These are phyloP conservation scores for Linnemannia elongata DNA, from an alignment of 192 early-diverging fungal species.

Conservation along the genomic window DNA sequence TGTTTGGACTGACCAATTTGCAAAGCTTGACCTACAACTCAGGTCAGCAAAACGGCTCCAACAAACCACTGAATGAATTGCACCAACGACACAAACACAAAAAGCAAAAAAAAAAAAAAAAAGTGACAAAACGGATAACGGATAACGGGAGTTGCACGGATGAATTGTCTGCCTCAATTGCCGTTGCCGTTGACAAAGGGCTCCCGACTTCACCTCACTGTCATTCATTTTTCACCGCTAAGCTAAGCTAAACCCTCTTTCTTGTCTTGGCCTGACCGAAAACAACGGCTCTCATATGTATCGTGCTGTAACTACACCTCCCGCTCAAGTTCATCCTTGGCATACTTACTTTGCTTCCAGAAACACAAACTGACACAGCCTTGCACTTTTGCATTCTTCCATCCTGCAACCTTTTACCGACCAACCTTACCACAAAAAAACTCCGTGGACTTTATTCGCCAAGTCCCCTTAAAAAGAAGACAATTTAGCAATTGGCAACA, in stretches of 20 bases:
- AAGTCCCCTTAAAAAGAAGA: not conserved
- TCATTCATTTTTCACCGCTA: not conserved
- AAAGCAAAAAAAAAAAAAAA: no score
- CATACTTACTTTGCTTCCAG: not conserved
- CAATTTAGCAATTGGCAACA: not conserved
- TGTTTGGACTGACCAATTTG: not conserved
- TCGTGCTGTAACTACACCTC: no score
- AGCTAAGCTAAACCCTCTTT: not conserved
- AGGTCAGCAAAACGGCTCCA: no score
- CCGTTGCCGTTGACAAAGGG: no score
- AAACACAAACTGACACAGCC: not conserved
- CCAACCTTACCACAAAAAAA: not conserved
- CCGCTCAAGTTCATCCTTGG: no score
- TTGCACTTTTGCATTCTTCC: not conserved
- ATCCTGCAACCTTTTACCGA: not conserved
- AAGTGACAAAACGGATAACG: no score
- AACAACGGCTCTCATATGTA: no score
- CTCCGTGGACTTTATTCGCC: not conserved
- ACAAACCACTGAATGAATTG: no score
- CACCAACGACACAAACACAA: no score
- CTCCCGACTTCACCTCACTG: not conserved
- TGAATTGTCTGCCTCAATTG: no score
- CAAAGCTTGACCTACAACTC: no score
- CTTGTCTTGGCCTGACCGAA: not conserved
- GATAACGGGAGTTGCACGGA: no score